Base-by-base conservation (phyloP, 306 rosid genomes). In the Trifolium fragiferum region DNA sequence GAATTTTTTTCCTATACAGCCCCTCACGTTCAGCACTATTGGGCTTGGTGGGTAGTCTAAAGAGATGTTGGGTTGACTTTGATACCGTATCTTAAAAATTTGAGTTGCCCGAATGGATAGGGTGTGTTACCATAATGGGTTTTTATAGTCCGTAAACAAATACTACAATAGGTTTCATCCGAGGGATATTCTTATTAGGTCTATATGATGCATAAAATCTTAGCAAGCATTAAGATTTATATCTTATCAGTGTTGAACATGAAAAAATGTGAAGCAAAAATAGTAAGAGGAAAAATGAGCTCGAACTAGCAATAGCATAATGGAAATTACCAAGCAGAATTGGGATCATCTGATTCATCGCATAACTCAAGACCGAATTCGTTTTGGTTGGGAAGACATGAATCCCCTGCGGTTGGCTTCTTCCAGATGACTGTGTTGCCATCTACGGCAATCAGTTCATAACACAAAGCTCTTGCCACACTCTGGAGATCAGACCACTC, bases 401-500 rank as follows among this genome's bases (percentile, higher is more conserved):
- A 65, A 83, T 82, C 92, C 68, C 81, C 89, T 14, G 78, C 89
- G 11, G 78, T 67, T 58, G 99, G 93, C 81, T 95, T 92, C 84
- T 92, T 92, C 99, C 99, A 95, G 77, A 95, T 86, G 55, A 88
- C 99, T 6, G 97, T 95, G 82, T 89, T 92, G 46, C 96, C 97
- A 81, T 95, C 99, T 38, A 92, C 97, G 20, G 90, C 93, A 82
- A 89, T 82, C 76, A 95, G 82, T 74, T 95, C 99, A 78, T 90
- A 95, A 85, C 99, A 95, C 86, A 89, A 81, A 53, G 97, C 86
- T 90, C 96, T 90, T 57, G 99, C 98, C 58, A 92, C 92, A 54
- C 82, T 89, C 88, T 95, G 99, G 55, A 95, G 96, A 82, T 92
- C 99, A 44, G 98, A 90, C 98, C 98, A 95, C 86, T 95, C 99